Evolutionary conservation across 2,329 filamentous ascomycete species (phyloP), one percentile per base, ranked within the genome.

Genomic region (Aspergillus aculeatinus): DNA sequence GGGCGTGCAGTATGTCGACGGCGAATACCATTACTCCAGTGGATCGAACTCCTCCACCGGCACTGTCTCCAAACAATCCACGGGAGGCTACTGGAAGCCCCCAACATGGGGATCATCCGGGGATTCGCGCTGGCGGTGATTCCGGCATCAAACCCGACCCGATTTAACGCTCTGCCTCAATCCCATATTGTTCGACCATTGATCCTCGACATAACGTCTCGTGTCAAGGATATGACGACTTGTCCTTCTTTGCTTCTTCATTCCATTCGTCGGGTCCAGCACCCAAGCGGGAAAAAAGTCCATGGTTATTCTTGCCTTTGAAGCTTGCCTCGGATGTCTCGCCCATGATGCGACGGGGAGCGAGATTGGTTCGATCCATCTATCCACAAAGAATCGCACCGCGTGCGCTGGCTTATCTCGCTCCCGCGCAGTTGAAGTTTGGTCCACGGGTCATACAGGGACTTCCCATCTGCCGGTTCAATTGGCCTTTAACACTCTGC

Each of bases 1-100:
- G 72, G 92, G 91, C 71, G 94, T 92, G 31, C 85, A 91, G 75
- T 98, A 98, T 77, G 90, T 97, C 65, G 91, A 98, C 74, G 95
- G 93, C 78, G 94, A 97, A 81, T 97, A 97, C 80, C 83, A 96
- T 76, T 96, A 92, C 83, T 83, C 69, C 55, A 75, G 75, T 54
- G 67, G 71, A 44, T 63, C 73, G 27, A 72, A 68, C 52, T 75
- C 74, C 11, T 74, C 76, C 3, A 70, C 72, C 25, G 72, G 74
- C 33, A 73, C 75, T 19, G 70, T 76, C 57, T 75, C 75, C 47
- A 78, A 78, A 59, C 69, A 76, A 39, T 77, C 73, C 2, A 76
- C 72, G 3, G 75, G 75, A 12, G 70, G 67, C 60, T 58, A 66
- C 52, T 73, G 72, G 72, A 72, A 71, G 50, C 60, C 71, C 14